phyloP scores from a whole-genome alignment of 148 eudicot genomes.

The Suaeda aralocaspica region DNA sequence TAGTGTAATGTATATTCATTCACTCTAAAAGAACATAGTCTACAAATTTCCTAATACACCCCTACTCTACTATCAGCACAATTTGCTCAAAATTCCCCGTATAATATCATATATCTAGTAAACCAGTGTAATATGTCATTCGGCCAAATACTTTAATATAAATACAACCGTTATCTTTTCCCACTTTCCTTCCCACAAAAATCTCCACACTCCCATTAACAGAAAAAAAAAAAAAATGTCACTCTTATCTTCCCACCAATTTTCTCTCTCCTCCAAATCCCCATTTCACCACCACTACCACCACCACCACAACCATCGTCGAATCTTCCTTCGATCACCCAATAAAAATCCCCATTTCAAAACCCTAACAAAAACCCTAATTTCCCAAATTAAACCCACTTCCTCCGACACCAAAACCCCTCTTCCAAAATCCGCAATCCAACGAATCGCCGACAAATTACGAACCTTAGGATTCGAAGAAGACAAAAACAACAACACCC shows the following conservation, averaged over 20 bases:
- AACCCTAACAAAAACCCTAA: slow-evolving; percentile 30
- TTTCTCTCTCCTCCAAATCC: slow-evolving; percentile 21
- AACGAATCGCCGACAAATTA: slow-evolving; percentile 85
- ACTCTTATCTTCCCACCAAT: slow-evolving; percentile 19
- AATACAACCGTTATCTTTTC: slow-evolving; percentile 13
- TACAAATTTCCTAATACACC: no score
- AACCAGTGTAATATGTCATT: no score
- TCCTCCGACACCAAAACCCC: slow-evolving; percentile 14
- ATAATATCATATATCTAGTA: no score
- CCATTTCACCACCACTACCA: background rate
- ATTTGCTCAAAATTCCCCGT: no score
- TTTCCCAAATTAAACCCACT: slow-evolving; percentile 22
- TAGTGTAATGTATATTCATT: no score
- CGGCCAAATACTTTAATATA: no score
- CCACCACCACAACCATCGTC: slow-evolving; percentile 3
- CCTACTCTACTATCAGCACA: no score
- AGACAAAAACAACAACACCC: slow-evolving; percentile 21
- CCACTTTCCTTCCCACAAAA: background rate
- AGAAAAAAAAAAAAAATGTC: slow-evolving; percentile 29
- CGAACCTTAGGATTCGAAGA: slow-evolving; percentile 73
- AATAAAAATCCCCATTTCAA: background rate
- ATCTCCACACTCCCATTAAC: background rate
- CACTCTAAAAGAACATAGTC: no score
- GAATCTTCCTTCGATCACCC: slow-evolving; percentile 18
- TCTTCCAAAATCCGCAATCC: slow-evolving; percentile 76